Evolutionary conservation across 768 basidiomycete genomes (phyloP).

Genomic region (Psilocybe cyanescens): DNA sequence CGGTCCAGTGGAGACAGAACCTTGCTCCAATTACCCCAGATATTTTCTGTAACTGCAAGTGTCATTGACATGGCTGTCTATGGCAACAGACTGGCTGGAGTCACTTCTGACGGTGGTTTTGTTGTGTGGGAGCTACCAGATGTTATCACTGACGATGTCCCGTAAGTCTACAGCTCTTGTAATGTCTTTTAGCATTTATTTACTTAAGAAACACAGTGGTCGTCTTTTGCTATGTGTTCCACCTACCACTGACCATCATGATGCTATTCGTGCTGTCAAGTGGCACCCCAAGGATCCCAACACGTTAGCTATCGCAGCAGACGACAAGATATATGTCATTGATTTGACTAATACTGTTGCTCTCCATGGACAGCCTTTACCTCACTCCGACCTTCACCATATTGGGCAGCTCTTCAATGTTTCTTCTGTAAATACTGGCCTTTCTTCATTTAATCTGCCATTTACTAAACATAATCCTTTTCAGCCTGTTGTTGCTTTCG

Average conservation of each 20-base stretch:
- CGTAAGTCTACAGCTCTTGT: constrained; percentile 52
- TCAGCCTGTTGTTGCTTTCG: constrained; percentile 81
- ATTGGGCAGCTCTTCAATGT: constrained; percentile 71
- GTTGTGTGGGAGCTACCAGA: constrained; percentile 89
- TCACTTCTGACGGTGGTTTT: constrained; percentile 88
- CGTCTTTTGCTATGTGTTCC: constrained; percentile 69
- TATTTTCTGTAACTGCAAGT: constrained; percentile 64
- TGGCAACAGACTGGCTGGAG: constrained; percentile 81
- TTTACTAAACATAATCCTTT: constrained; percentile 6
- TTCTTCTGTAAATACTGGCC: constrained; percentile 57
- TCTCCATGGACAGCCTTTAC: constrained; percentile 66
- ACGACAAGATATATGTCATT: constrained; percentile 74
- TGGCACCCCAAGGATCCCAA: constrained; percentile 88
- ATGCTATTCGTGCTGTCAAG: constrained; percentile 80
- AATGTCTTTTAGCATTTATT: constrained; percentile 6
- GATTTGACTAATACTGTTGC: constrained; percentile 67
- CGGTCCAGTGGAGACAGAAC: constrained; percentile 88
- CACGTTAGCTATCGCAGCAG: constrained; percentile 82
- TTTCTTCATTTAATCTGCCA: not conserved
- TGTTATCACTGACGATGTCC: constrained; percentile 83
- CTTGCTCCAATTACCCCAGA: constrained; percentile 70
- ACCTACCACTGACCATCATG: constrained; percentile 60
- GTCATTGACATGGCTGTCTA: constrained; percentile 88
- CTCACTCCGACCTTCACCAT: constrained; percentile 69
- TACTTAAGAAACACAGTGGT: constrained; percentile 46